phyloP scores from a whole-genome alignment of 2,329 filamentous ascomycete genomes.

The Hypoxylon sp. region DNA sequence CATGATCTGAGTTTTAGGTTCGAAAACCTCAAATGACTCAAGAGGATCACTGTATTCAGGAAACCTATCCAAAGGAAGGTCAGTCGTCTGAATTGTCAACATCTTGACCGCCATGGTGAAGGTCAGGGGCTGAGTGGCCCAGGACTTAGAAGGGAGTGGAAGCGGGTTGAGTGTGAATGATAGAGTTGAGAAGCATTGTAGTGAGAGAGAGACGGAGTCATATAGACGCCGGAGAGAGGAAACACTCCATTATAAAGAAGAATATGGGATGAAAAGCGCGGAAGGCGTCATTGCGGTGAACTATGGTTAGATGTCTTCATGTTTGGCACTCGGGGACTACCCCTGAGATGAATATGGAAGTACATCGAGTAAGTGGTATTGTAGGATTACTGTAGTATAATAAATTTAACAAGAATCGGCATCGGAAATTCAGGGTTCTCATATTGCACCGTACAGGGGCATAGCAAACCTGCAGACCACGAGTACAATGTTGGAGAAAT shows the following conservation, averaged over 20 bases:
- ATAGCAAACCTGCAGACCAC: constrained; percentile 29
- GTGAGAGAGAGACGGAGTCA: background rate
- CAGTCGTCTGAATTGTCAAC: constrained; percentile 60
- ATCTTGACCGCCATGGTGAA: constrained; percentile 53
- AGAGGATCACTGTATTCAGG: constrained; percentile 62
- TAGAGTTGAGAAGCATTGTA: constrained; percentile 9
- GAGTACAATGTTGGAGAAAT: constrained; percentile 31
- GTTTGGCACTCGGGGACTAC: constrained; percentile 24
- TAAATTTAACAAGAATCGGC: constrained; percentile 17
- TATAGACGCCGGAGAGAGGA: constrained; percentile 4
- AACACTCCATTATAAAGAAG: constrained; percentile 23
- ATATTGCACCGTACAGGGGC: constrained; percentile 31
- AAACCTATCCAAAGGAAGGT: constrained; percentile 61
- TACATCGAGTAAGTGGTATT: constrained; percentile 16
- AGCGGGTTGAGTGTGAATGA: constrained; percentile 5
- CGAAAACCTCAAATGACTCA: constrained; percentile 50
- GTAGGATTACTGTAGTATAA: constrained; percentile 18
- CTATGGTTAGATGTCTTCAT: constrained; percentile 15
- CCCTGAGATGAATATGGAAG: constrained; percentile 23
- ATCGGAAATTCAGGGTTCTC: constrained; percentile 20
- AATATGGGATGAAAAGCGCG: constrained; percentile 9
- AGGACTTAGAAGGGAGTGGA: constrained; percentile 5
- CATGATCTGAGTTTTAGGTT: constrained; percentile 52
- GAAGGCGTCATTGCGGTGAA: constrained; percentile 36
- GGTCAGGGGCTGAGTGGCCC: constrained; percentile 11